Evolutionary conservation across 768 basidiomycete genomes (phyloP), one percentile per base, ranked within the genome.

Genomic region (Tylopilus rubrobrunneus): DNA sequence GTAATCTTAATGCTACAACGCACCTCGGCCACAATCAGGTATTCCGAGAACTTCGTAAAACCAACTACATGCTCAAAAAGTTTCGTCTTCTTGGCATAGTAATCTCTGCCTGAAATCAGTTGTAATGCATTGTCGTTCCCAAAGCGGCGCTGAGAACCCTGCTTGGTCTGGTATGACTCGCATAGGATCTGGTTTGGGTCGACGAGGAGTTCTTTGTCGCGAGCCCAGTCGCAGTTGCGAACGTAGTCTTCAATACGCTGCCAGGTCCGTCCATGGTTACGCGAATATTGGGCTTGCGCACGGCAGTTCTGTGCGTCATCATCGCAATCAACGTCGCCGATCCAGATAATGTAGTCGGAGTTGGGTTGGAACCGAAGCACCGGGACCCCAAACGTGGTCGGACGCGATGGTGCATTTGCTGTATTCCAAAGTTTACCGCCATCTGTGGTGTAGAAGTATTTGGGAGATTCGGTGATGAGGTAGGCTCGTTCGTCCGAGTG

Each of bases 31-130:
- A 98, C 96, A 43, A 98, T 85, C 67, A 98, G 78, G 68, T 89
- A 99, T 74, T 99, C 92, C 0, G 92, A 92, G 71, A 99, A 99
- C 73, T 93, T 95, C 0, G 97, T 87, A 73, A 95, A 98, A 7
- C 97, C 97, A 59, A 93, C 92, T 50, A 99, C 86, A 41, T 84
- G 76, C 44, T 91, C 82, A 63, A 98, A 99, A 21, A 97, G 68
- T 66, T 81, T 88, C 56, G 74, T 83, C 76, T 84, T 87, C 57
- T 78, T 82, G 45, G 58, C 58, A 66, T 84, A 98, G 73, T 83
- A 98, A 51, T 84, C 76, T 11, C 76, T 68, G 0, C 97, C 96
- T 12, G 83, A 81, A 25, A 95, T 78, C 42, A 98, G 76, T 67
- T 95, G 81, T 49, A 98, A 64, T 15, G 89, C 83, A 63, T 90